These are phyloP conservation scores for Aspergillus brasiliensis DNA, from an alignment of 2,329 filamentous ascomycete genomes.

Conservation along the genomic window DNA sequence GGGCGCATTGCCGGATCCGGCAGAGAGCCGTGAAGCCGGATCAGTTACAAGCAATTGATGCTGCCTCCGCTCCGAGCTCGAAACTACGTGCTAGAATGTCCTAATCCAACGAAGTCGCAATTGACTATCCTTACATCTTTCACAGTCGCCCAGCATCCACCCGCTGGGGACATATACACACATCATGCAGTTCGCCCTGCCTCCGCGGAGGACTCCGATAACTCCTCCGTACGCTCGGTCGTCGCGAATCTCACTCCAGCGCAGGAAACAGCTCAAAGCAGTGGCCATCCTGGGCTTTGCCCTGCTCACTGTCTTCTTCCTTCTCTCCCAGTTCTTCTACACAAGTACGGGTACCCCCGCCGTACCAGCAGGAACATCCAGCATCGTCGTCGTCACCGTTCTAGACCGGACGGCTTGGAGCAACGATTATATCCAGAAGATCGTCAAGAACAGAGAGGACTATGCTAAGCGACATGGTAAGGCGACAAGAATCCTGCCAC, in stretches of 20 bases:
- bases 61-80: constrained; percentile 1
- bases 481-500: constrained; percentile 22
- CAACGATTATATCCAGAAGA: constrained; percentile 67
- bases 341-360: constrained; percentile 29
- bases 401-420: constrained; percentile 69
- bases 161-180: constrained; percentile 23
- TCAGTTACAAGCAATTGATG: constrained; percentile 4
- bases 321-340: constrained; percentile 54
- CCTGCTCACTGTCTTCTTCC: constrained; percentile 62
- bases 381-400: constrained; percentile 79
- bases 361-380: constrained; percentile 41
- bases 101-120: constrained; percentile 1
- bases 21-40: not conserved
- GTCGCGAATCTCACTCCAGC: constrained; percentile 43
- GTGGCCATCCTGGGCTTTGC: constrained; percentile 58
- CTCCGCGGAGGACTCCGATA: constrained; percentile 79
- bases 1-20: constrained; percentile 3
- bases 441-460: constrained; percentile 78
- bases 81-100: constrained; percentile 8
- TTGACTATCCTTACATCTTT: constrained; percentile 6
- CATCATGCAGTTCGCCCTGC: constrained; percentile 85
- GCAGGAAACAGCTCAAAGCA: constrained; percentile 65
- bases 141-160: constrained; percentile 17
- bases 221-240: constrained; percentile 68
- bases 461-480: constrained; percentile 87